Conservation (phyloP, 371 early-diverging fungal genomes). For the Mortierella sp. region DNA sequence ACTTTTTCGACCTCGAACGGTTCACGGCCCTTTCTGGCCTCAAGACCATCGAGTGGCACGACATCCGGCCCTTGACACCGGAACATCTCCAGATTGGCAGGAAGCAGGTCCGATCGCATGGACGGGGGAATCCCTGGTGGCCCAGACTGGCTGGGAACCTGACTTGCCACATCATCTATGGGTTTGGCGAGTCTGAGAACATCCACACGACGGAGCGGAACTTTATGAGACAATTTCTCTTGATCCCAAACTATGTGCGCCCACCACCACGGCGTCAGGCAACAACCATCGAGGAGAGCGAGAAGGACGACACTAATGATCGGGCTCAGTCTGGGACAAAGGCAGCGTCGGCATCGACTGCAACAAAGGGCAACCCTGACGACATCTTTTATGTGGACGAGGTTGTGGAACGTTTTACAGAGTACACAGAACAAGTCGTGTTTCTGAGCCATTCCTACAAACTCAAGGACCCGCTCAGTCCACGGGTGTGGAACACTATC, state of each 20-base stretch:
- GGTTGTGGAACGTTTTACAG: conserved; percentile 27
- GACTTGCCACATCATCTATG: conserved; percentile 48
- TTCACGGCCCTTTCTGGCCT: conserved; percentile 23
- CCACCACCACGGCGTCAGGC: conserved; percentile 30
- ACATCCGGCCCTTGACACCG: conserved; percentile 26
- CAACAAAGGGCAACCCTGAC: conserved; percentile 18
- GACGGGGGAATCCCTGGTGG: conserved; percentile 2
- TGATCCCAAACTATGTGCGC: conserved; percentile 33
- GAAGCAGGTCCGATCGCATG: conserved; percentile 12
- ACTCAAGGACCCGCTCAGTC: conserved; percentile 35
- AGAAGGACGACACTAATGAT: conserved; percentile 1
- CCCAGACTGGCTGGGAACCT: conserved; percentile 30
- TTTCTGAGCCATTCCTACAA: conserved; percentile 49
- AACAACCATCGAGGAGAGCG: background rate
- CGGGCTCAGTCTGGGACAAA: conserved; percentile 25
- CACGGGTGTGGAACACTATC: conserved; percentile 18
- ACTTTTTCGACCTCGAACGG: conserved; percentile 36
- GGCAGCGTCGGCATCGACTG: conserved; percentile 13
- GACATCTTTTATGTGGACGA: conserved; percentile 39
- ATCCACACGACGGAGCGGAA: conserved; percentile 30
- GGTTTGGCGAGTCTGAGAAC: conserved; percentile 36
- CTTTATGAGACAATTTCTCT: conserved; percentile 40
- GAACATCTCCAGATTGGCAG: conserved; percentile 31
- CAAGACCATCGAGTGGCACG: conserved; percentile 29
- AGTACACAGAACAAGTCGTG: conserved; percentile 21